Evolutionary conservation across 768 basidiomycete species (phyloP), one percentile per base, ranked within the genome.

Genomic region (Lentinula lateritia): DNA sequence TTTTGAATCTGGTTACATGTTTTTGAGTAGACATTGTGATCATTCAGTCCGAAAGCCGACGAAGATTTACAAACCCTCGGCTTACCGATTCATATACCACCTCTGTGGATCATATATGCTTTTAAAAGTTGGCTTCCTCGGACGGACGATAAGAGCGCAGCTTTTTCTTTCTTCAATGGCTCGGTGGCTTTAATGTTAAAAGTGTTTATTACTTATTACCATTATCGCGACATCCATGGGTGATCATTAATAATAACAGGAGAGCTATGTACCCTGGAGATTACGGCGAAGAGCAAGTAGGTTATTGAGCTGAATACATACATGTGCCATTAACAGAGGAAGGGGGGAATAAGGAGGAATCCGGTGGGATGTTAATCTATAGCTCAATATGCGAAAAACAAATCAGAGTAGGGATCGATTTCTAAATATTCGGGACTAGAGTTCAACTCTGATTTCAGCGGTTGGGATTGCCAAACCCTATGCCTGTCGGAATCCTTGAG

Each of bases 381-480:
- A 43, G 46, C 15, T 63, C 38, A 63, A 53, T 63, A 63, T 32
- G 38, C 48, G 42, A 50, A 28, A 50, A 48, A 61, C 38, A 59
- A 50, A 12, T 62, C 64, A 18, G 58, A 62, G 36, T 65, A 62
- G 18, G 58, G 13, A 41, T 63, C 59, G 32, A 63, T 38, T 28
- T 59, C 53, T 46, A 52, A 8, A 45, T 20, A 35, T 15, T 54
- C 41, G 1, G 28, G 4, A 46, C 43, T 28, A 50, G n/a, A 10
- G 41, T 23, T 20, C 28, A 15, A 35, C 54, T 70, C 68, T 53
- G 63, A 66, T 50, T 72, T 70, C 13, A 83, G 72, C 16, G 83
- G 76, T 50, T 79, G 76, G 0, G 83, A 82, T 69, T 81, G 80
- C 85, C 85, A 86, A 6, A 80, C 73, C 35, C 76, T 75, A 63